Evolutionary conservation across 345 rosid species (phyloP).

Genomic region (Xanthoceras sorbifolium): DNA sequence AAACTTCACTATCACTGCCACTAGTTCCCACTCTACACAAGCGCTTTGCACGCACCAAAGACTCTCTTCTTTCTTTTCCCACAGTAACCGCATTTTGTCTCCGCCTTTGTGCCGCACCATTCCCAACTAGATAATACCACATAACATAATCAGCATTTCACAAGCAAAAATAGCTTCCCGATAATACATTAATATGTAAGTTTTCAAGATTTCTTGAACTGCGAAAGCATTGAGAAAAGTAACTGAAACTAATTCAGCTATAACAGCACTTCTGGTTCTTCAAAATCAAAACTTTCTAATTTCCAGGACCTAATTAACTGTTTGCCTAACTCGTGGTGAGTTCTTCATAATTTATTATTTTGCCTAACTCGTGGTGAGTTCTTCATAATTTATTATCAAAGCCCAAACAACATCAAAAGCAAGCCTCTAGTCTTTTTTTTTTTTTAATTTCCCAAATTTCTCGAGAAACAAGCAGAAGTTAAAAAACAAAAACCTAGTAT

Average conservation of each 20-base stretch:
- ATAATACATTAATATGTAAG: not conserved
- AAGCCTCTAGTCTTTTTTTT: not conserved
- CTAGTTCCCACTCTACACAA: constrained; percentile 75
- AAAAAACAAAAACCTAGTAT: constrained; percentile 21
- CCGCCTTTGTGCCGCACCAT: constrained; percentile 80
- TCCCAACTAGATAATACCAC: constrained; percentile 53
- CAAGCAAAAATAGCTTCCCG: not conserved
- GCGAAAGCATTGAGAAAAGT: not conserved
- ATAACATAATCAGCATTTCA: constrained; percentile 17
- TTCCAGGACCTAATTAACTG: not conserved
- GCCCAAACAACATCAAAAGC: not conserved
- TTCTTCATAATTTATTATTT: not conserved
- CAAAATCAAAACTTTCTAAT: not conserved
- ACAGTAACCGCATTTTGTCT: constrained; percentile 82
- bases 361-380: not conserved
- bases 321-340: not conserved
- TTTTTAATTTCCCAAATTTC: not conserved
- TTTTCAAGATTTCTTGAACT: not conserved
- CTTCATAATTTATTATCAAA: not conserved
- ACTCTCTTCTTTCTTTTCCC: constrained; percentile 89
- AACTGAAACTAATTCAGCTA: not conserved
- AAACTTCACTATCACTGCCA: constrained; percentile 42
- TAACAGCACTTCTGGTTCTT: not conserved
- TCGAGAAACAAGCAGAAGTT: constrained; percentile 27
- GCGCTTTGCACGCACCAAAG: constrained; percentile 81